Conservation (phyloP, 2,329 filamentous ascomycete species). For the Penicillium griseofulvum region DNA sequence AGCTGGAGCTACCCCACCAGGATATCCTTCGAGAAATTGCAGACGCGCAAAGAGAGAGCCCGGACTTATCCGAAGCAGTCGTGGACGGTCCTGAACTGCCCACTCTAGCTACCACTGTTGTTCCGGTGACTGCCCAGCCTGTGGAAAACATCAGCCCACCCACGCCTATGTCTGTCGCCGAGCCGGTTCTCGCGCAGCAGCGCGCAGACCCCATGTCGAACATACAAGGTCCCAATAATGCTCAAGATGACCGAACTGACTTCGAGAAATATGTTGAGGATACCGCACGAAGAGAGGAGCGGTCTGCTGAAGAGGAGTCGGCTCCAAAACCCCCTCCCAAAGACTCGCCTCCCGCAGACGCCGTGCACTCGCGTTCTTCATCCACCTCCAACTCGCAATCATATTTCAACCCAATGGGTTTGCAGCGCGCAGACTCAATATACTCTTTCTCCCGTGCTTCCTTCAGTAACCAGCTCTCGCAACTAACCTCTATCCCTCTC, state of each 20-base stretch:
- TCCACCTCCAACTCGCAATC: conserved; percentile 39
- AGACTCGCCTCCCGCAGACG: conserved; percentile 27
- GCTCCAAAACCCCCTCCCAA: conserved; percentile 38
- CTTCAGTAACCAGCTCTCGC: conserved; percentile 88
- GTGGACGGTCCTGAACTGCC: conserved; percentile 13
- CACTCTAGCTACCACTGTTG: conserved; percentile 6
- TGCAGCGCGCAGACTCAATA: conserved; percentile 74
- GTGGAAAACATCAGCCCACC: conserved; percentile 9
- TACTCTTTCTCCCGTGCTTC: conserved; percentile 90
- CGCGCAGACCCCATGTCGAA: conserved; percentile 15
- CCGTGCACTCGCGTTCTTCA: conserved; percentile 23
- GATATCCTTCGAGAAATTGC: conserved; percentile 16
- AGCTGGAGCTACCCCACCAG: conserved; percentile 20
- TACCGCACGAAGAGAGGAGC: conserved; percentile 34
- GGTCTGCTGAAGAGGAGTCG: conserved; percentile 20
- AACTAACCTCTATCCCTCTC: conserved; percentile 84
- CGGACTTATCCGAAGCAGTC: conserved; percentile 17
- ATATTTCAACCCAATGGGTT: conserved; percentile 45
- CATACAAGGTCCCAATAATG: conserved; percentile 10
- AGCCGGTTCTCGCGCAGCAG: conserved; percentile 24
- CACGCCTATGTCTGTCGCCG: conserved; percentile 32
- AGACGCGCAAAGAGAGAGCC: conserved; percentile 10
- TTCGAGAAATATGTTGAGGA: conserved; percentile 44
- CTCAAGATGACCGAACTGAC: conserved; percentile 35
- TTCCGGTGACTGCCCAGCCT: conserved; percentile 10